These are phyloP conservation scores for Podila clonocystis DNA, from an alignment of 192 early-diverging fungal genomes.

Conservation along the genomic window DNA sequence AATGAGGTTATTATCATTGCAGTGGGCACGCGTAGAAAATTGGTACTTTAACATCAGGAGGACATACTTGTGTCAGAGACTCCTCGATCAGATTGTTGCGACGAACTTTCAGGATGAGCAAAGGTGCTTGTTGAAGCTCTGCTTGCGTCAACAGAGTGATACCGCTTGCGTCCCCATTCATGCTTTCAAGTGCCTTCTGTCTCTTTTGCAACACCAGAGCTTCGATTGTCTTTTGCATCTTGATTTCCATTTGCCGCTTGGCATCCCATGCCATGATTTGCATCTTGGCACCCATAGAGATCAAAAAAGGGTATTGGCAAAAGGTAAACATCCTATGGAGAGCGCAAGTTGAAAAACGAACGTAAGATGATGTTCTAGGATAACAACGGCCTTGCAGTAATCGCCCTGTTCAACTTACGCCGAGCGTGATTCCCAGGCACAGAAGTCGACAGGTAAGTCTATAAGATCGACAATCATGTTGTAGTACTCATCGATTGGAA, in stretches of 20 bases:
- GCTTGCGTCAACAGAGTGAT: constrained; percentile 28
- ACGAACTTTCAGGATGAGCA: constrained; percentile 68
- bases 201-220: constrained; percentile 25
- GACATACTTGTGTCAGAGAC: constrained; percentile 70
- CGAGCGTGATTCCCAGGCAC: constrained; percentile 75
- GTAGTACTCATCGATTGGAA: constrained; percentile 85
- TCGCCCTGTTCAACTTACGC: constrained; percentile 35
- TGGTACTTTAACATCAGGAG: background rate
- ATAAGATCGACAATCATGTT: constrained; percentile 82
- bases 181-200: constrained; percentile 15
- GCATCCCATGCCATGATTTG: constrained; percentile 82
- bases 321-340: constrained; percentile 73
- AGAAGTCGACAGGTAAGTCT: constrained; percentile 75
- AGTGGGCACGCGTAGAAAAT: no score
- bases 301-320: constrained; percentile 85
- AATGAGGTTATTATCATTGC: no score
- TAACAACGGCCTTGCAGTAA: no score
- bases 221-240: constrained; percentile 59
- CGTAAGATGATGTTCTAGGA: no score
- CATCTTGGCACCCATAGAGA: constrained; percentile 80
- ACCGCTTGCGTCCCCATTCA: constrained; percentile 13
- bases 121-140: constrained; percentile 55
- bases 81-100: constrained; percentile 77
- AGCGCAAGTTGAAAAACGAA: background rate
- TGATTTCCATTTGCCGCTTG: constrained; percentile 78